Evolutionary conservation across 805 yeast genomes (phyloP).

Genomic region (Ascoidea asiatica): DNA sequence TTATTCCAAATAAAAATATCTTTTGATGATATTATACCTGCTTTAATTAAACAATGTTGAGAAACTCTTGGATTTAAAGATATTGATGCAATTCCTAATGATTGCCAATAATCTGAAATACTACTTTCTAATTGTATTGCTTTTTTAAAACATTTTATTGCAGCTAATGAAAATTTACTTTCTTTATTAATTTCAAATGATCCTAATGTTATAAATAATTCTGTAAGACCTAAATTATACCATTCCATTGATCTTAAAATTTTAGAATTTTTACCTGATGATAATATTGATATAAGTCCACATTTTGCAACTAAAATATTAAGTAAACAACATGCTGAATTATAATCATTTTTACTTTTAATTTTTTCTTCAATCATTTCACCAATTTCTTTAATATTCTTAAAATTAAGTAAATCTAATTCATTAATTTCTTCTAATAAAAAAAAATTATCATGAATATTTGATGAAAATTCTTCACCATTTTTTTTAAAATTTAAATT

Average conservation of each 20-base stretch:
- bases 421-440: conserved; percentile 12
- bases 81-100: conserved; percentile 66
- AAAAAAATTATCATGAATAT: conserved; percentile 8
- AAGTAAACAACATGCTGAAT: conserved; percentile 24
- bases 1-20: conserved; percentile 69
- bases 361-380: conserved; percentile 11
- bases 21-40: conserved; percentile 53
- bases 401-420: too few species aligned
- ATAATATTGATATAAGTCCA: conserved; percentile 22
- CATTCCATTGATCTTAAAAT: conserved; percentile 38
- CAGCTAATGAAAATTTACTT: conserved; percentile 25
- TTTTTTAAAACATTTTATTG: conserved; percentile 46
- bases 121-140: conserved; percentile 62
- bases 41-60: conserved; percentile 88
- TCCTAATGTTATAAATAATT: conserved; percentile 24
- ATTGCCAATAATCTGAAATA: conserved; percentile 67
- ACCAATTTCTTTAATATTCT: conserved; percentile 15
- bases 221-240: conserved; percentile 64
- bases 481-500: neutral
- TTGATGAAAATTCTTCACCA: conserved; percentile 1
- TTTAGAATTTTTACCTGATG: conserved; percentile 25
- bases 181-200: conserved; percentile 11
- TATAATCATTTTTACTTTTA: conserved; percentile 15
- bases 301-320: conserved; percentile 33
- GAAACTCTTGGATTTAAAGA: conserved; percentile 55